Percentiles rank a stretch among this genome's conserved stretches.
phyloP scores from a whole-genome alignment of 768 basidiomycete species.

The Pleurotus ostreatus region DNA sequence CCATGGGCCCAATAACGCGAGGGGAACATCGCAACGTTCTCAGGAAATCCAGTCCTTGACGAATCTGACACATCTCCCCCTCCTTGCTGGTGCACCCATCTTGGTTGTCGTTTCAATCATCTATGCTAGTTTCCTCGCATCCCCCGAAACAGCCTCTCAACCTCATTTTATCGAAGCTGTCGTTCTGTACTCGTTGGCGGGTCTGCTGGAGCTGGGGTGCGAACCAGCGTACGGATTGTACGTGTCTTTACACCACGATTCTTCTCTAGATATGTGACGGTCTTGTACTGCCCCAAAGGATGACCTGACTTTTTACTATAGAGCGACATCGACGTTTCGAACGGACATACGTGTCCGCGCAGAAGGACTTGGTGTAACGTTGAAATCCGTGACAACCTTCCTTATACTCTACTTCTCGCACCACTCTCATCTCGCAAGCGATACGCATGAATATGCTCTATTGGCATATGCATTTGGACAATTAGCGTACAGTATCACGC shows the following conservation, averaged over 20 bases:
- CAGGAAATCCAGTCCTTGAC: slow-evolving; percentile 20
- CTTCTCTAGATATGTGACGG: slow-evolving; percentile 11
- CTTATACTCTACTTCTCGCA: slow-evolving; percentile 34
- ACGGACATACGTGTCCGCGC: slow-evolving; percentile 75
- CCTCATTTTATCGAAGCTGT: slow-evolving; percentile 63
- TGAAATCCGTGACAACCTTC: slow-evolving; percentile 73
- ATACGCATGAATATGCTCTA: slow-evolving; percentile 49
- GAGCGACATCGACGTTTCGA: slow-evolving; percentile 63
- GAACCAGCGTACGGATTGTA: slow-evolving; percentile 82
- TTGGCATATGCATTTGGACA: slow-evolving; percentile 88
- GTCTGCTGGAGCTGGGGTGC: slow-evolving; percentile 70
- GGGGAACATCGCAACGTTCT: background rate
- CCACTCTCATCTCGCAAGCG: background rate
- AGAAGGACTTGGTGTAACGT: slow-evolving; percentile 78
- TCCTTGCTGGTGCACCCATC: slow-evolving; percentile 64
- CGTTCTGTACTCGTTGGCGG: slow-evolving; percentile 66
- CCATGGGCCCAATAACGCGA: background rate
- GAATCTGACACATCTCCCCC: slow-evolving; percentile 62
- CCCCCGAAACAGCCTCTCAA: slow-evolving; percentile 53
- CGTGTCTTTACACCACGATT: slow-evolving; percentile 19
- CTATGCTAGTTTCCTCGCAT: slow-evolving; percentile 51
- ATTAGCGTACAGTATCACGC: slow-evolving; percentile 58
- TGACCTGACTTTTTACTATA: slow-evolving; percentile 18
- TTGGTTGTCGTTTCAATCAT: slow-evolving; percentile 45
- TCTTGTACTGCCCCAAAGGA: background rate